Conservation (phyloP, 495 filamentous ascomycete species). For the Neurospora sp. region DNA sequence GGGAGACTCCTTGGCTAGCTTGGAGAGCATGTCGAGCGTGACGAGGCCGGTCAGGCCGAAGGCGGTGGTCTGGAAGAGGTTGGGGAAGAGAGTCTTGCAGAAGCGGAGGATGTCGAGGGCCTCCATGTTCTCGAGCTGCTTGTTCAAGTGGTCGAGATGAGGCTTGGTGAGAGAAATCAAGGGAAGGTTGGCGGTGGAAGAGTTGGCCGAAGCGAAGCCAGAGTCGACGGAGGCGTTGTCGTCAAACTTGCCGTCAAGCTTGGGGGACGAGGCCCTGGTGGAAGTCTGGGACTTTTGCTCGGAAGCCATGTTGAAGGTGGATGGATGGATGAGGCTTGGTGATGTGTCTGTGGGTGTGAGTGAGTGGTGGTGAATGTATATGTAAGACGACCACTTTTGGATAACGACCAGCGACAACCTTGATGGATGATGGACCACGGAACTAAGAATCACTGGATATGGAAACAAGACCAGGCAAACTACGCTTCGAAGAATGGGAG, state of each 20-base stretch:
- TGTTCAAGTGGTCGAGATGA: slow-evolving; percentile 84
- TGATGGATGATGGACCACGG: neutral
- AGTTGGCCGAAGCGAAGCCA: slow-evolving; percentile 72
- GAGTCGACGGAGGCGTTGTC: slow-evolving; percentile 55
- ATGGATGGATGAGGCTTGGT: neutral
- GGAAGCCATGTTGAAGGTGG: slow-evolving; percentile 20
- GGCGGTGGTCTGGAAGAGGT: slow-evolving; percentile 92
- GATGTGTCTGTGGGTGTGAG: neutral
- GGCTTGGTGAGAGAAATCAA: slow-evolving; percentile 72
- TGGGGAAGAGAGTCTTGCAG: slow-evolving; percentile 82
- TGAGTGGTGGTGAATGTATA: neutral
- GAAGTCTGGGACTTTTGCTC: slow-evolving; percentile 15
- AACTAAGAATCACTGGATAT: neutral
- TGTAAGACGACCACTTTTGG: neutral
- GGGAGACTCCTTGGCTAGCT: slow-evolving; percentile 59
- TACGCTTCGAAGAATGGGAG: neutral
- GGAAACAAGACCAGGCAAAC: neutral
- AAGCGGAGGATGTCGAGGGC: slow-evolving; percentile 76
- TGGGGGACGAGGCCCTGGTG: slow-evolving; percentile 24
- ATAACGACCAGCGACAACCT: neutral
- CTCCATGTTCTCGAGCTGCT: slow-evolving; percentile 72
- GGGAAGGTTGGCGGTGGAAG: slow-evolving; percentile 35
- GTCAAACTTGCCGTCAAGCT: slow-evolving; percentile 18
- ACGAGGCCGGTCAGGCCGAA: slow-evolving; percentile 91
- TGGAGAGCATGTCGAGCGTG: slow-evolving; percentile 90